Conservation (phyloP, 352 stramenopile species). For the Phytophthora chlamydospora region DNA sequence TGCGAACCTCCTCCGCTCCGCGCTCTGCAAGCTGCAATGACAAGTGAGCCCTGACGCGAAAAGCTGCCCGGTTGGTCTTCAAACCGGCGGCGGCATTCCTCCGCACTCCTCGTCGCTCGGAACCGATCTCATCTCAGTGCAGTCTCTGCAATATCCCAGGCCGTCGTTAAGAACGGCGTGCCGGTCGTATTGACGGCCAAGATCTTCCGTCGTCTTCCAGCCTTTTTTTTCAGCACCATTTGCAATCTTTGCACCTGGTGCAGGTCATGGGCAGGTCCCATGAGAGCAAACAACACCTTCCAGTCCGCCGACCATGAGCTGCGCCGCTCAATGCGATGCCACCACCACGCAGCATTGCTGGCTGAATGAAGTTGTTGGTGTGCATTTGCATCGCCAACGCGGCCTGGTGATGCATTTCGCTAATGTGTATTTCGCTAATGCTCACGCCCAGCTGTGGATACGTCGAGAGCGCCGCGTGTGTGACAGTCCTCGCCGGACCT, state of each 20-base stretch:
- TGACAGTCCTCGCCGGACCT: not conserved
- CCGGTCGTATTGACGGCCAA: too few species aligned
- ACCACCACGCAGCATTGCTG: too few species aligned
- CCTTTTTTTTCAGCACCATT: too few species aligned
- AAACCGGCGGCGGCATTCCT: not conserved
- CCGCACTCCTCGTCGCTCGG: not conserved
- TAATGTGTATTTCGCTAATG: conserved; percentile 6
- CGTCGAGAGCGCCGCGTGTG: not conserved
- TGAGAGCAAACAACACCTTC: too few species aligned
- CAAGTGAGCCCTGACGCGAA: conserved; percentile 3
- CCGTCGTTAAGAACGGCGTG: not conserved
- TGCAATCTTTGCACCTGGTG: too few species aligned
- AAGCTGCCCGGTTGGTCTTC: not conserved
- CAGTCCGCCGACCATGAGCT: too few species aligned
- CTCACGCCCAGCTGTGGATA: not conserved
- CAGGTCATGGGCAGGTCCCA: too few species aligned
- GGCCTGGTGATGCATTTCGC: not conserved
- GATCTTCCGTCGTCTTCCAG: too few species aligned
- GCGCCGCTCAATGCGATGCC: too few species aligned
- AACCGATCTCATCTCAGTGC: conserved; percentile 15
- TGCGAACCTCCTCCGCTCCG: too few species aligned
- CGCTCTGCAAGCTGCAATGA: not conserved
- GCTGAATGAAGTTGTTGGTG: too few species aligned
- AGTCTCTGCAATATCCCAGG: conserved; percentile 23
- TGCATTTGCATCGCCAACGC: too few species aligned